These are phyloP conservation scores for Erigeron philadelphicus DNA, from an alignment of 140 eudicot genomes.

Conservation along the genomic window DNA sequence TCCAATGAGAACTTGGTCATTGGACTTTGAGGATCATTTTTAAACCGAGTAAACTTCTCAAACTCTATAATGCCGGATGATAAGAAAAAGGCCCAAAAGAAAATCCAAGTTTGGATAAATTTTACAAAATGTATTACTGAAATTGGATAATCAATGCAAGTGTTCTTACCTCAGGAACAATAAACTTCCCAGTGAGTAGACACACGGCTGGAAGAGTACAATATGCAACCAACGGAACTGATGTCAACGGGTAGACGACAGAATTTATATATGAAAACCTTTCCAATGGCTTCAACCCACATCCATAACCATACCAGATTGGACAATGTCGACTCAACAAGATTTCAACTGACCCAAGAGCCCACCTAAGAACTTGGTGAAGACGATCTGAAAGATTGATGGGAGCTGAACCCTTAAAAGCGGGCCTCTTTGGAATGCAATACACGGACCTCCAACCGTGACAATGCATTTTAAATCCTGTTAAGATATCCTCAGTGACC, in stretches of 20 bases:
- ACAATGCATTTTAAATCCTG: constrained; percentile 97
- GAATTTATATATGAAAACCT: constrained; percentile 86
- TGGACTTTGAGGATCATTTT: too few species aligned
- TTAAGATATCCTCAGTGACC: constrained; percentile 94
- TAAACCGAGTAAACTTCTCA: too few species aligned
- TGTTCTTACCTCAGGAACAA: constrained; percentile 78
- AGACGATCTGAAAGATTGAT: constrained; percentile 96
- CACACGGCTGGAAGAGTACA: constrained; percentile 94
- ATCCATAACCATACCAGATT: constrained; percentile 89
- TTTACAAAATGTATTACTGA: too few species aligned
- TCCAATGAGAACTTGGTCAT: too few species aligned
- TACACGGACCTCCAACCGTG: constrained; percentile 98
- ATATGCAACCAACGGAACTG: constrained; percentile 76
- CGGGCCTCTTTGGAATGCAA: constrained; percentile 86
- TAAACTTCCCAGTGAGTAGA: constrained; percentile 92
- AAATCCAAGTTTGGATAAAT: too few species aligned
- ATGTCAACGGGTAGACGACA: constrained; percentile 87
- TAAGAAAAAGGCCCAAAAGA: too few species aligned
- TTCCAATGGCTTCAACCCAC: constrained; percentile 90
- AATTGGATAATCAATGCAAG: too few species aligned
- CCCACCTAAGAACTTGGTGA: constrained; percentile 99
- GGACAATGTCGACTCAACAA: constrained; percentile 87
- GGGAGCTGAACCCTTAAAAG: constrained; percentile 95
- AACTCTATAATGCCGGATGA: too few species aligned
- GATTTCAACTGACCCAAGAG: constrained; percentile 92